A percentile compares a stretch with the other conserved stretches of the same genome.
These are phyloP conservation scores for Magnaporthiopsis rhizophila DNA, from an alignment of 2,329 filamentous ascomycete genomes.

Conservation along the genomic window DNA sequence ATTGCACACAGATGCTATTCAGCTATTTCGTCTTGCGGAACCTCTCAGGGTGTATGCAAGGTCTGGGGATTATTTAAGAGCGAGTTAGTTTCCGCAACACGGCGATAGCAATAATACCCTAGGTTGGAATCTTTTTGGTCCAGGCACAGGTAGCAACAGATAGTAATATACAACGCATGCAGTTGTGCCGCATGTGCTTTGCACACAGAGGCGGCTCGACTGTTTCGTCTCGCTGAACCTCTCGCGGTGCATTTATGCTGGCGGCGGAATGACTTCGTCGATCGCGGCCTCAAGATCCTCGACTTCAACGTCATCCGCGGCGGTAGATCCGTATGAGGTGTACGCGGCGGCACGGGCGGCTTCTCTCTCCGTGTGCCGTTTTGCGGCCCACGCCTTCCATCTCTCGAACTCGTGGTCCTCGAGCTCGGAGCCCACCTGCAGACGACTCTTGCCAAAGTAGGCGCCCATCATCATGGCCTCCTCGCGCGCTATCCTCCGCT, in stretches of 20 bases:
- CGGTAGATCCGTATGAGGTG: conserved; percentile 30
- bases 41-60: not conserved
- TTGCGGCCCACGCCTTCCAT: conserved; percentile 75
- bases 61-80: not conserved
- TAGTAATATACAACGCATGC: not conserved
- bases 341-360: conserved; percentile 33
- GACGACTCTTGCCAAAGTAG: conserved; percentile 71
- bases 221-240: not conserved
- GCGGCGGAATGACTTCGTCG: not conserved
- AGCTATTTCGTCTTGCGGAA: too few species aligned
- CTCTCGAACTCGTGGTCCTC: conserved; percentile 73
- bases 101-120: not conserved
- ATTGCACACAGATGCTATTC: too few species aligned
- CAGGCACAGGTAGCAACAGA: not conserved
- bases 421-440: conserved; percentile 72
- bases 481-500: conserved; percentile 74
- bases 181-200: not conserved
- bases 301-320: conserved; percentile 17
- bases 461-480: conserved; percentile 81
- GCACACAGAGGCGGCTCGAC: not conserved
- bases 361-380: conserved; percentile 34
- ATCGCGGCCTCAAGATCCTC: not conserved
- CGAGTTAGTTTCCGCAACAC: not conserved
- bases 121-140: not conserved
- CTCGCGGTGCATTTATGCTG: not conserved